phyloP scores from a whole-genome alignment of 768 basidiomycete species.

The Leccinum longicurvipes region DNA sequence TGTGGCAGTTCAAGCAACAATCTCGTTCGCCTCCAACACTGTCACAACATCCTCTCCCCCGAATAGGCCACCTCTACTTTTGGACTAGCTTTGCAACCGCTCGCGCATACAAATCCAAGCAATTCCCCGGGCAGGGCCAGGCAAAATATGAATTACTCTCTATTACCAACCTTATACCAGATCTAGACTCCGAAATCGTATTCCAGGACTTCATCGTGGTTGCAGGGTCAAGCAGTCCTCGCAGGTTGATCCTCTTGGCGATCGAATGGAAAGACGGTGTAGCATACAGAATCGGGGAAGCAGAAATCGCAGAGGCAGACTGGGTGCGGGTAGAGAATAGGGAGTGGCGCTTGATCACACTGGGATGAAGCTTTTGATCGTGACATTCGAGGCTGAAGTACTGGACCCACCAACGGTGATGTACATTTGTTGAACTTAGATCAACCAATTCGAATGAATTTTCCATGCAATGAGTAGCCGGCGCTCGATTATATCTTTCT shows the following conservation, averaged over 20 bases:
- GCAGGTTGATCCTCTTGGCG: not conserved
- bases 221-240: not conserved
- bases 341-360: constrained; percentile 6
- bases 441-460: too few relatives aligned
- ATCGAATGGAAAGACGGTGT: not conserved
- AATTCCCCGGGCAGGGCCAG: not conserved
- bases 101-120: not conserved
- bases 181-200: not conserved
- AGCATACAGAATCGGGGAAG: not conserved
- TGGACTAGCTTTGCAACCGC: constrained; percentile 14
- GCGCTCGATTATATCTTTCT: not conserved
- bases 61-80: constrained; percentile 10
- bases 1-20: not conserved
- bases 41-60: not conserved
- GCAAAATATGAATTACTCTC: not conserved
- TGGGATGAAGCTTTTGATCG: not conserved
- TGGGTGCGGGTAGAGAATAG: constrained; percentile 10
- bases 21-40: not conserved
- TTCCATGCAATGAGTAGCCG: not conserved
- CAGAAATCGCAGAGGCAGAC: not conserved
- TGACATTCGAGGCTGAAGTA: not conserved
- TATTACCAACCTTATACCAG: not conserved
- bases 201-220: constrained; percentile 13
- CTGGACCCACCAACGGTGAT: not conserved
- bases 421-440: too few relatives aligned